Conservation (phyloP, 164 flowering plant species). For the Nelumbo lutea region DNA sequence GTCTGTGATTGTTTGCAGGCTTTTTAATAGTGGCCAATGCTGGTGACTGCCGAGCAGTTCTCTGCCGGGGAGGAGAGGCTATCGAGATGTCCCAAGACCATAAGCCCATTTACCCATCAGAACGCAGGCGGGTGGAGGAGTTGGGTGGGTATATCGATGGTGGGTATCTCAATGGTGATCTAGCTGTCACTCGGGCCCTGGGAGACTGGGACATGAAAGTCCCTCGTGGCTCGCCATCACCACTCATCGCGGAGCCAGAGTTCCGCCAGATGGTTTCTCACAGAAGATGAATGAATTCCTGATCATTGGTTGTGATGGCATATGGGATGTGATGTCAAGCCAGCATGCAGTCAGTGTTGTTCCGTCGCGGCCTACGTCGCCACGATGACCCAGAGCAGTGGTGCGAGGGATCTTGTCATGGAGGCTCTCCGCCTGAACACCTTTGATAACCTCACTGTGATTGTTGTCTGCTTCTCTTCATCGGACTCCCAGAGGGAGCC, state of each 20-base stretch:
- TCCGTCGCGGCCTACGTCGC: constrained; percentile 56
- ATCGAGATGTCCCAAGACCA: constrained; percentile 27
- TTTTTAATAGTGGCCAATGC: constrained; percentile 78
- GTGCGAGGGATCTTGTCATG: constrained; percentile 68
- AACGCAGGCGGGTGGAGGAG: constrained; percentile 52
- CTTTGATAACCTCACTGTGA: constrained; percentile 73
- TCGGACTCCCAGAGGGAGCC: constrained; percentile 17
- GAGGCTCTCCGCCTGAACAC: constrained; percentile 59
- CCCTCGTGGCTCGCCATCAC: constrained; percentile 58
- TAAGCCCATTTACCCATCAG: constrained; percentile 50
- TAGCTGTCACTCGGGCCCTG: constrained; percentile 79
- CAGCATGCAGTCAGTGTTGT: constrained; percentile 73
- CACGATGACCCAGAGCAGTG: constrained; percentile 74
- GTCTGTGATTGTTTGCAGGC: constrained; percentile 31
- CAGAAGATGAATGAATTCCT: constrained; percentile 88
- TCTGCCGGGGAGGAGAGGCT: constrained; percentile 79
- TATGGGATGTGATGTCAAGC: constrained; percentile 92
- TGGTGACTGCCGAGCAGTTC: constrained; percentile 92
- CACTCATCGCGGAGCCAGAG: constrained; percentile 82
- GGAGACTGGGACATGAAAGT: constrained; percentile 92
- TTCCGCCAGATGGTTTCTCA: constrained; percentile 44
- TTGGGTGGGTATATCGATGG: constrained; percentile 64
- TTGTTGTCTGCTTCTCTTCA: constrained; percentile 60
- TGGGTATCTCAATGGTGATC: constrained; percentile 78
- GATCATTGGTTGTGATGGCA: constrained; percentile 83